Conservation (phyloP, 768 basidiomycete species). For the Tulasnella sp. region DNA sequence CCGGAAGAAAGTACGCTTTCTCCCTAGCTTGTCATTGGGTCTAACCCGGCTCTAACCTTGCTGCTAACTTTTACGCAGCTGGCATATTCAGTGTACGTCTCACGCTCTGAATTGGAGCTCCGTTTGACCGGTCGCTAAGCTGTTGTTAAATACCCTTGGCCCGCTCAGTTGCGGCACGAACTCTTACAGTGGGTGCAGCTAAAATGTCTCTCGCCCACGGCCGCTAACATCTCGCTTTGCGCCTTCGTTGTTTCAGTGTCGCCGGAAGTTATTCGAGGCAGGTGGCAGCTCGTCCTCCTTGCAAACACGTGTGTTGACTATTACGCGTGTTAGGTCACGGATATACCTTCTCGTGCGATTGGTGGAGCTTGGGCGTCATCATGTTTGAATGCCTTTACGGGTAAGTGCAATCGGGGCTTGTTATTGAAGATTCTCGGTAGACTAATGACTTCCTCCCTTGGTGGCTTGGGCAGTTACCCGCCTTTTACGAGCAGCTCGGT, state of each 20-base stretch:
- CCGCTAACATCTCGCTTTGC: not conserved
- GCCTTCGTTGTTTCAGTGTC: constrained; percentile 46
- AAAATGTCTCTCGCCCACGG: not conserved
- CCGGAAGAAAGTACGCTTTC: constrained; percentile 60
- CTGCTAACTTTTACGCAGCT: constrained; percentile 34
- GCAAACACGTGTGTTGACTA: not conserved
- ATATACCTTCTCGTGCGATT: constrained; percentile 90
- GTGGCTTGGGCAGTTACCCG: constrained; percentile 52
- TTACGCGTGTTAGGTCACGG: constrained; percentile 43
- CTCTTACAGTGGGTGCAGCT: constrained; percentile 57
- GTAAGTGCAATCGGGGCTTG: constrained; percentile 30
- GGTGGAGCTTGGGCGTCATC: constrained; percentile 98
- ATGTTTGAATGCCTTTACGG: constrained; percentile 93
- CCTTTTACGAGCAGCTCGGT: constrained; percentile 94
- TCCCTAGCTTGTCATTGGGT: constrained; percentile 15
- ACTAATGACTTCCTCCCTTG: not conserved
- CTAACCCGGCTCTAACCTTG: not conserved
- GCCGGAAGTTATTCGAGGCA: constrained; percentile 71
- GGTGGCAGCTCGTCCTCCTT: not conserved
- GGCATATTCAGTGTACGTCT: constrained; percentile 77
- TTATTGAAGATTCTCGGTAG: not conserved
- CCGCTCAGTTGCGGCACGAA: constrained; percentile 62
- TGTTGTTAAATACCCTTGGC: constrained; percentile 24
- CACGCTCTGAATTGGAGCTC: not conserved
- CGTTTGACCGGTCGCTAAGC: not conserved